Evolutionary conservation across 495 filamentous ascomycete genomes (phyloP), one percentile per base, ranked within the genome.

Genomic region (Aspergillus panamensis): DNA sequence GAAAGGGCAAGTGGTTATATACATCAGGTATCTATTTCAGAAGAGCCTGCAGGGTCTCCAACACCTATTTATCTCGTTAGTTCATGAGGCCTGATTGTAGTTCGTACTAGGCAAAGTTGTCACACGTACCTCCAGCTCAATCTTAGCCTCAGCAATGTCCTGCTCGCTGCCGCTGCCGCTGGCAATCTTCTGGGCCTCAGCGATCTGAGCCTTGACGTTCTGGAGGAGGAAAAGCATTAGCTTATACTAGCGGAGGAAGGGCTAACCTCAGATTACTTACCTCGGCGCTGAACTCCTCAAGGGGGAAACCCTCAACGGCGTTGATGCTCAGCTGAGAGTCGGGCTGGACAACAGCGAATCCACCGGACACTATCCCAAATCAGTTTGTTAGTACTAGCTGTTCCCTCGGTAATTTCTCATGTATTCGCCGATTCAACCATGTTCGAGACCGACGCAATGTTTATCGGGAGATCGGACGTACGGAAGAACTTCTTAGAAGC

Each of bases 401-500:
- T 51, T 47, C 32, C 48, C 35, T 51, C 25, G 20, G n/a, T 13
- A 7, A 53, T 29, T 32, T 25, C 14, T 47, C 31, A 30, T 25
- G 37, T 21, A 42, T 14, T 35, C 16, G 19, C 19, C 55, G 35
- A 30, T 17, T 43, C 54, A n/a, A 25, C 25, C 25, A 25, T 25
- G 25, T 25, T 53, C 42, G 35, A 12, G 31, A 49, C 52, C 43
- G 59, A 52, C 33, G 58, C 61, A 50, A 35, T 45, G 31, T 51
- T 58, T 52, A 47, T 45, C 53, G 51, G 58, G 42, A 20, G 51
- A 21, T 71, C 62, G 68, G 66, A 84, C 93, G 66, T 89, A 97
- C 94, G 82, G 89, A 97, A 99, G 80, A 91, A 97, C 75, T 94
- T 89, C 86, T 97, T 97, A 89, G 75, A 96, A 70, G 90, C 88